These are phyloP conservation scores for Syzygium syzygioides DNA, from an alignment of 441 rosid genomes.

Conservation along the genomic window DNA sequence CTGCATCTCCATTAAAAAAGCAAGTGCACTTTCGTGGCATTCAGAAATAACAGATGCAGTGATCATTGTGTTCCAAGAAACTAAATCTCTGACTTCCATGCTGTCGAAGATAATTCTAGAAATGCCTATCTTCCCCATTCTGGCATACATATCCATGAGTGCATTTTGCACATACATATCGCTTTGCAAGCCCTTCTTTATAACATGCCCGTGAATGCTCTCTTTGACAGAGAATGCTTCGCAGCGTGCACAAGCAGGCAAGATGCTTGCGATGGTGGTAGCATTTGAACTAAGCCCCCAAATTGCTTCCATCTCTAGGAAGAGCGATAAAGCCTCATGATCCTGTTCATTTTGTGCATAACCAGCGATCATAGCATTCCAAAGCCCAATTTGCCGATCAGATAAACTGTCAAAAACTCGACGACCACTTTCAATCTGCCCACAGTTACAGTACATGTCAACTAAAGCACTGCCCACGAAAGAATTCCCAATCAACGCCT, in stretches of 20 bases:
- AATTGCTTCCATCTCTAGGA: conserved; percentile 58
- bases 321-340: conserved; percentile 56
- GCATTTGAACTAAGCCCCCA: conserved; percentile 60
- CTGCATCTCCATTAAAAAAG: conserved; percentile 59
- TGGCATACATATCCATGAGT: conserved; percentile 73
- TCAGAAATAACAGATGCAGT: conserved; percentile 59
- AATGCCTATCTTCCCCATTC: conserved; percentile 53
- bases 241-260: conserved; percentile 65
- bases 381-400: conserved; percentile 47
- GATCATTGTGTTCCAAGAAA: conserved; percentile 87
- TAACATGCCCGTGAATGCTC: conserved; percentile 63
- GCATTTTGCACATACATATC: conserved; percentile 78
- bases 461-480: conserved; percentile 86
- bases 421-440: conserved; percentile 48
- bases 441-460: conserved; percentile 90
- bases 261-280: conserved; percentile 70
- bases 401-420: conserved; percentile 45
- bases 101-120: conserved; percentile 47
- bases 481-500: conserved; percentile 49
- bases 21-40: conserved; percentile 49
- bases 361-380: conserved; percentile 95
- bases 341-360: conserved; percentile 72
- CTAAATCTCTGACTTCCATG: conserved; percentile 61
- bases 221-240: conserved; percentile 48
- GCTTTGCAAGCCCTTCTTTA: conserved; percentile 57